These are phyloP conservation scores for Pichia nanzhaoensis DNA, from an alignment of 805 yeast genomes.

Conservation along the genomic window DNA sequence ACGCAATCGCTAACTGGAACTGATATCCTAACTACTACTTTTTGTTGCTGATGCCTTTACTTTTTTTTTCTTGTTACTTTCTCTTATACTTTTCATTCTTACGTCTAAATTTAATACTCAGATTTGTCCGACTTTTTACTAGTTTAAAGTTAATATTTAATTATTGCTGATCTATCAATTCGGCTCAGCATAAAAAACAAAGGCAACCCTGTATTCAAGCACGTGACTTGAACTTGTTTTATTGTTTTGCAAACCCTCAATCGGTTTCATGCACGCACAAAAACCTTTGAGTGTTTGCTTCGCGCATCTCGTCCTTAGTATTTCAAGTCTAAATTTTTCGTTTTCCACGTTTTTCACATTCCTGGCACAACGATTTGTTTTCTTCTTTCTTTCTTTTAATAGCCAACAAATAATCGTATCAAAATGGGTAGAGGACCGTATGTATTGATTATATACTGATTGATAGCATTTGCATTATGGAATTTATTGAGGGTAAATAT, in stretches of 20 bases:
- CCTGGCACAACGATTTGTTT: neutral
- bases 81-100: neutral
- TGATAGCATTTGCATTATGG: neutral
- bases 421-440: constrained; percentile 79
- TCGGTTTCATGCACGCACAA: too few species aligned
- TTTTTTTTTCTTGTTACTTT: neutral
- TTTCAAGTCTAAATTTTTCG: neutral
- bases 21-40: neutral
- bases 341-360: neutral
- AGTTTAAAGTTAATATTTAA: too few species aligned
- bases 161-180: too few species aligned
- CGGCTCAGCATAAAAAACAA: neutral
- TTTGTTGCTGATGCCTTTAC: neutral
- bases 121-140: too few species aligned
- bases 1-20: constrained; percentile 32
- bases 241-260: too few species aligned
- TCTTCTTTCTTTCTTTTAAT: constrained; percentile 5
- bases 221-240: neutral
- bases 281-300: too few species aligned
- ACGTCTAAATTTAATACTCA: too few species aligned
- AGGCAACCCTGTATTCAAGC: neutral
- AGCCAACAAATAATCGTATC: constrained; percentile 10
- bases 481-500: constrained; percentile 7
- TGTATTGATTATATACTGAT: constrained; percentile 27
- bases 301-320: too few species aligned